Base-by-base conservation (phyloP, 2,329 filamentous ascomycete species). In the Epichloe typhina region DNA sequence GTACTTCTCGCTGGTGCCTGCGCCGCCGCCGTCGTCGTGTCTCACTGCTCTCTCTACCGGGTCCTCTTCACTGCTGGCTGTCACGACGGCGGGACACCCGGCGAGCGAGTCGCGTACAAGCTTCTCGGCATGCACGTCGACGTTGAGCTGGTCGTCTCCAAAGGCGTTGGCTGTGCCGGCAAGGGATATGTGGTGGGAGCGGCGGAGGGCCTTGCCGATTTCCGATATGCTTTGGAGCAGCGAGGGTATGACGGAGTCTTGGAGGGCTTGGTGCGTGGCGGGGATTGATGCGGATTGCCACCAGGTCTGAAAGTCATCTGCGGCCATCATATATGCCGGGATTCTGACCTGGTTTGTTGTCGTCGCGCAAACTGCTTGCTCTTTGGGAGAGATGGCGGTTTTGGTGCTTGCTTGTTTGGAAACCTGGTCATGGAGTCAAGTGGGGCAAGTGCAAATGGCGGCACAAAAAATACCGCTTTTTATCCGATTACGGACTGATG, bases 11-110 rank as follows among this genome's bases (percentile, higher is more conserved):
- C 8, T 0, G 26, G 26, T 31, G 26, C 26, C 26, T 8, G 26
- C 7, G 26, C 26, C 7, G 26, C 26, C 3, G 23, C 23, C 5
- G 23, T 7, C 7, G 26, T 8, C 7, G 26, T 31, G 26, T 31
- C 26, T 31, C 26, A 31, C 26, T 9, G 26, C 26, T 52, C 62
- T 62, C 62, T 81, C 78, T 1, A 77, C 59, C 0, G 78, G 78
- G 48, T 82, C 78, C 58, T 83, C 79, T 59, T 83, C 79, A 60
- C 77, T 79, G 63, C 74, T 79, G 1, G 76, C 76, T 0, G 74
- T 72, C 12, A 64, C 64, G 1, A 79, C 69, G 1, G 69, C 61
- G 0, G 72, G 65, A 43, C 74, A 77, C 0, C 54, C 51, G 0
- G 67, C 65, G 4, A 79, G 64, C 0, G 67, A 66, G 0, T 60